Evolutionary conservation across 495 filamentous ascomycete species (phyloP), one percentile per base, ranked within the genome.

Genomic region (Aspergillus nidulans): DNA sequence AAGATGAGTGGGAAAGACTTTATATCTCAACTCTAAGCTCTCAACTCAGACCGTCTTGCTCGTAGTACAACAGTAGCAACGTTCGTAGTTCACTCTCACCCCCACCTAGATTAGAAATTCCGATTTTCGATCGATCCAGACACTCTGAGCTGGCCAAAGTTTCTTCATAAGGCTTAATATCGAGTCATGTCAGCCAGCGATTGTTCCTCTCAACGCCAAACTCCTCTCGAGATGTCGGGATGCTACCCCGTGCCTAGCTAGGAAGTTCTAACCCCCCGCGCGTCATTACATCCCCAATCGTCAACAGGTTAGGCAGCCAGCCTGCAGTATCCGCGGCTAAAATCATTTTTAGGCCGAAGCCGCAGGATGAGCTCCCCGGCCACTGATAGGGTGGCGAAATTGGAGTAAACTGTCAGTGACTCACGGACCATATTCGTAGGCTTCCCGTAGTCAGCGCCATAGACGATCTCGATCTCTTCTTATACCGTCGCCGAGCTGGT

Each of bases 31-130:
- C 30, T 12, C 10, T 34, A 12, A 34, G 9, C 30, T 34, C 12
- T 42, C 23, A 40, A 24, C 36, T 52, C 19, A n/a, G 36, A 47
- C 36, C 23, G 36, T 42, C 21, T 8, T 15, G 21, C 28, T 19
- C 30, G 30, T 12, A 34, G 30, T 34, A 34, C 30, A 25, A 34
- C 30, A 25, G 3, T n/a, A n/a, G 13, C 43, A 34, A 34, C 30
- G 30, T 34, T 6, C 4, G 30, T 12, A 12, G 30, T 34, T 34
- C 30, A 34, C 30, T 34, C 6, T 16, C 6, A 20, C 0, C 51
- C 40, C 51, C 40, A 45, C 51, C 40, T 24, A 19, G 51, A 53
- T 53, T 53, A 53, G 25, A 45, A 53, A 53, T 34, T 42, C 28
- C 23, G 18, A 16, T 18, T 40, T 42, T 52, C 34, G 49, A 52